Conservation (phyloP, 768 basidiomycete species). For the Pisolithus albus region DNA sequence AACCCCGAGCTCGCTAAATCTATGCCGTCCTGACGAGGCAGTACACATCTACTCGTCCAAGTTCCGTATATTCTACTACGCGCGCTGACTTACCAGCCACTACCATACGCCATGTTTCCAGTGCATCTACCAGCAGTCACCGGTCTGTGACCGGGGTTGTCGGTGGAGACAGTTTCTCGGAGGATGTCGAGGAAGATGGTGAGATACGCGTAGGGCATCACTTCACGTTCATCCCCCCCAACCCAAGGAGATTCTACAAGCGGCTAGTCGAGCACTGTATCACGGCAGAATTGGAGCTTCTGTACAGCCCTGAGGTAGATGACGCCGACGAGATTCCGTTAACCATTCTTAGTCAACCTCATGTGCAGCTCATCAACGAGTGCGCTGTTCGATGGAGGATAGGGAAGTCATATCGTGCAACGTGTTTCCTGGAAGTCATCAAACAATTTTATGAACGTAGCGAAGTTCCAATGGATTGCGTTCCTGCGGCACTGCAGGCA, state of each 20-base stretch:
- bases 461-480: constrained; percentile 90
- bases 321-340: constrained; percentile 94
- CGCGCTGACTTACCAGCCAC: constrained; percentile 21
- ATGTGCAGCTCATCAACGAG: constrained; percentile 80
- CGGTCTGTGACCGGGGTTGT: constrained; percentile 45
- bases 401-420: constrained; percentile 65
- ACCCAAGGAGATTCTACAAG: constrained; percentile 79
- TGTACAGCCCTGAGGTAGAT: constrained; percentile 86
- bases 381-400: constrained; percentile 90
- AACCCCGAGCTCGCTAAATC: constrained; percentile 86
- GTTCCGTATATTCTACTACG: constrained; percentile 48
- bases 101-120: constrained; percentile 46
- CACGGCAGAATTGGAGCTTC: constrained; percentile 76
- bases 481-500: constrained; percentile 80
- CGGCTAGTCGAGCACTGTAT: constrained; percentile 80
- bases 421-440: constrained; percentile 81
- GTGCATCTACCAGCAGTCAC: constrained; percentile 62
- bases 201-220: constrained; percentile 65
- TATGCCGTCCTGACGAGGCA: constrained; percentile 47
- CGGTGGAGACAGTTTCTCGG: constrained; percentile 27
- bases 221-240: constrained; percentile 89
- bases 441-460: constrained; percentile 82
- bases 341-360: constrained; percentile 74
- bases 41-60: constrained; percentile 41
- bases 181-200: constrained; percentile 52